phyloP scores from a whole-genome alignment of 23 red algal genomes.

The Agarophyton chilense region DNA sequence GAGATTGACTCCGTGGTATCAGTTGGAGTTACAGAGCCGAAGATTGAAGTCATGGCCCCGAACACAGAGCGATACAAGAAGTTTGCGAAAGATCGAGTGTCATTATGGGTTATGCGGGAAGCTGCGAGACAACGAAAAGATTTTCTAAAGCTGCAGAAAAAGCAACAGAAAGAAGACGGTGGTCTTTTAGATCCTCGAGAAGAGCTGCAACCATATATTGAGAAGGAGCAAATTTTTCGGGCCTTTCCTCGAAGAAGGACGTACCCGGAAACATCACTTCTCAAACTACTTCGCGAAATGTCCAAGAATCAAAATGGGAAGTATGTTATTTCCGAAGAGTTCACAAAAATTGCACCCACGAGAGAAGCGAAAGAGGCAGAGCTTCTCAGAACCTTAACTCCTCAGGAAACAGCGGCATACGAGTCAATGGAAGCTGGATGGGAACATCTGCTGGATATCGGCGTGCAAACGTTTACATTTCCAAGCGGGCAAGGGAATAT shows the following conservation, averaged over 20 bases:
- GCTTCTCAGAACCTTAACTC: slow-evolving; percentile 78
- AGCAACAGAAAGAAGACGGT: slow-evolving; percentile 20
- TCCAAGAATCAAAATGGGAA: slow-evolving; percentile 72
- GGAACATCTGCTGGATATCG: slow-evolving; percentile 71
- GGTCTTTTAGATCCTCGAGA: not conserved
- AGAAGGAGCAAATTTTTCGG: slow-evolving; percentile 54
- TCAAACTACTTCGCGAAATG: slow-evolving; percentile 76
- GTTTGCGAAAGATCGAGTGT: slow-evolving; percentile 78
- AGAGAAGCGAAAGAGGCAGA: slow-evolving; percentile 69
- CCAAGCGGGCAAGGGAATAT: slow-evolving; percentile 92
- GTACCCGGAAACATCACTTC: slow-evolving; percentile 72
- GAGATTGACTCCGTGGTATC: slow-evolving; percentile 88
- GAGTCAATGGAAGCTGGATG: slow-evolving; percentile 98
- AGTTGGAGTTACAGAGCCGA: slow-evolving; percentile 80
- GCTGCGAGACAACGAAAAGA: slow-evolving; percentile 69
- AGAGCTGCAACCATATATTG: slow-evolving; percentile 31
- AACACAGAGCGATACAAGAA: slow-evolving; percentile 85
- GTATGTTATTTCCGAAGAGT: slow-evolving; percentile 69
- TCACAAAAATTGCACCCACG: slow-evolving; percentile 42
- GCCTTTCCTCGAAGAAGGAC: slow-evolving; percentile 58
- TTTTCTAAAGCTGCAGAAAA: slow-evolving; percentile 41
- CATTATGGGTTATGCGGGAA: slow-evolving; percentile 83
- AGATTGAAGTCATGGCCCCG: slow-evolving; percentile 91
- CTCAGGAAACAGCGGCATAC: slow-evolving; percentile 88
- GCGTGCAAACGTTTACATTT: slow-evolving; percentile 88